phyloP scores from a whole-genome alignment of 768 basidiomycete genomes.

The Amylocystis lapponica region DNA sequence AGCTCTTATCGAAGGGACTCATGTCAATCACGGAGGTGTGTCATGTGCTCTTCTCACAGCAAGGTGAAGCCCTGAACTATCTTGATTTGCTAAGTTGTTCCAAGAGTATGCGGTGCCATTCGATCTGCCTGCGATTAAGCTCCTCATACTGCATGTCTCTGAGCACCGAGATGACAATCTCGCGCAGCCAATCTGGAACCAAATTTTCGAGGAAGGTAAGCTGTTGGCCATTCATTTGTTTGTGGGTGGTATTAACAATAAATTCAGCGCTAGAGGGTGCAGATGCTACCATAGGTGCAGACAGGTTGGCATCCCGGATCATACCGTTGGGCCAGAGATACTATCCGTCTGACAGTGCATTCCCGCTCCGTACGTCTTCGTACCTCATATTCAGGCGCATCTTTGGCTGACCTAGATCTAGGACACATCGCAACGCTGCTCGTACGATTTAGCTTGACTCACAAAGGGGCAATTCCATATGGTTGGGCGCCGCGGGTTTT shows the following conservation, averaged over 20 bases:
- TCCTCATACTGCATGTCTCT: constrained; percentile 89
- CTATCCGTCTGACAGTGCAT: constrained; percentile 86
- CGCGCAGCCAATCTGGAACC: constrained; percentile 83
- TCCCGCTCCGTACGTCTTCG: constrained; percentile 70
- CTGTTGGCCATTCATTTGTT: constrained; percentile 2
- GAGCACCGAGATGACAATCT: constrained; percentile 84
- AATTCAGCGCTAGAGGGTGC: constrained; percentile 48
- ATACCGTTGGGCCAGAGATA: constrained; percentile 78
- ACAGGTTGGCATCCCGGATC: constrained; percentile 58
- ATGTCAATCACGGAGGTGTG: constrained; percentile 83
- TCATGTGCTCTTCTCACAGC: constrained; percentile 2
- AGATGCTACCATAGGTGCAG: constrained; percentile 50
- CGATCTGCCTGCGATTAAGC: constrained; percentile 74
- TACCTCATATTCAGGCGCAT: constrained; percentile 1
- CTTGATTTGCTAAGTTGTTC: constrained; percentile 56
- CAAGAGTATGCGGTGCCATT: constrained; percentile 85
- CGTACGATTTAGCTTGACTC: constrained; percentile 63
- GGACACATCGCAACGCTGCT: constrained; percentile 74
- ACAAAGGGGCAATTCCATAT: constrained; percentile 49
- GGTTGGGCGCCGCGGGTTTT: constrained; percentile 85
- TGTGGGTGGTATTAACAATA: constrained; percentile 1
- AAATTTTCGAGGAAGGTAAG: constrained; percentile 76
- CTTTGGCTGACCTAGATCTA: constrained; percentile 24
- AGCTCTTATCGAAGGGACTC: constrained; percentile 50
- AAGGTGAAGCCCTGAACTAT: too few species aligned